These are phyloP conservation scores for Candida ulmi DNA, from an alignment of 805 yeast genomes.

Conservation along the genomic window DNA sequence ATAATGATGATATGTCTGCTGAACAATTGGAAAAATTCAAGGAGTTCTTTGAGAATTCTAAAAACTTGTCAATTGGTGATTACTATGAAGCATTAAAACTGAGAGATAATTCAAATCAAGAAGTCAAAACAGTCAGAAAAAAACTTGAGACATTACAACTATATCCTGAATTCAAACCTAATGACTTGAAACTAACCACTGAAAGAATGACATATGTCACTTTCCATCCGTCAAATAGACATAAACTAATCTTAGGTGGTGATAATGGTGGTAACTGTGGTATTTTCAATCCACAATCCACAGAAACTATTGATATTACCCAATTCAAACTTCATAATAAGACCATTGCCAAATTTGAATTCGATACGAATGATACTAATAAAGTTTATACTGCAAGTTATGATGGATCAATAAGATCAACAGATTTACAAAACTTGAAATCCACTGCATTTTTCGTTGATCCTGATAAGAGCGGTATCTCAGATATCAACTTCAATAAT, in stretches of 20 bases:
- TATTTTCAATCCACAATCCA: constrained; percentile 66
- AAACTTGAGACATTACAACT: constrained; percentile 48
- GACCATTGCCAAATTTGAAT: constrained; percentile 58
- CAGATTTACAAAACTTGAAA: constrained; percentile 59
- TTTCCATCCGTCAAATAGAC: constrained; percentile 68
- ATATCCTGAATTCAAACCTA: constrained; percentile 56
- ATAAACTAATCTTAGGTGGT: constrained; percentile 72
- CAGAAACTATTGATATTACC: constrained; percentile 45
- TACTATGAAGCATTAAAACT: constrained; percentile 51
- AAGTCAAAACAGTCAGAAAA: constrained; percentile 42
- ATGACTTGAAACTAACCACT: constrained; percentile 59
- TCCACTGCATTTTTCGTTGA: constrained; percentile 59
- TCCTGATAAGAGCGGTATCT: constrained; percentile 57
- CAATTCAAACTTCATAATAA: constrained; percentile 72
- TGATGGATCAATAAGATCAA: constrained; percentile 77
- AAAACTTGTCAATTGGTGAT: constrained; percentile 58
- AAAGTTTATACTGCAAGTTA: constrained; percentile 70
- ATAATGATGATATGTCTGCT: constrained; percentile 28
- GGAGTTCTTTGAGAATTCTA: constrained; percentile 21
- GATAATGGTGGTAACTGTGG: constrained; percentile 87
- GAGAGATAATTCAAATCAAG: constrained; percentile 30
- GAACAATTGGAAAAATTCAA: constrained; percentile 27
- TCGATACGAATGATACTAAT: constrained; percentile 43
- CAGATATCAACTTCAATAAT: constrained; percentile 63
- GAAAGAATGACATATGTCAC: constrained; percentile 69